A percentile compares a stretch with the other conserved stretches of the same genome.
These are phyloP conservation scores for Trichoderma sp. DNA, from an alignment of 2,329 filamentous ascomycete genomes.

Conservation along the genomic window DNA sequence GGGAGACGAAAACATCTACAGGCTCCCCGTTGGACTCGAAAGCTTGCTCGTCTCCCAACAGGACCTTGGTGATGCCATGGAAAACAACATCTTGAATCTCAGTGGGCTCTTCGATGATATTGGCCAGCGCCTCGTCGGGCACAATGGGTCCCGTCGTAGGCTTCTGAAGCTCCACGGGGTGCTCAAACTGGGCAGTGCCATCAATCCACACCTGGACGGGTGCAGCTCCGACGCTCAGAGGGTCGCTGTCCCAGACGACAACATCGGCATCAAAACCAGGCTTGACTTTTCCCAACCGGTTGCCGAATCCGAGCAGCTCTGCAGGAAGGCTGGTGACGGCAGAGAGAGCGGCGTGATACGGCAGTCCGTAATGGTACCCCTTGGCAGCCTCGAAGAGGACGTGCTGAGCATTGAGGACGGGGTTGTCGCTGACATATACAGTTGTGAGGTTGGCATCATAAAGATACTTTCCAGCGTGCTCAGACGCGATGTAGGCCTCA, in stretches of 20 bases:
- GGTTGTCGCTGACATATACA: constrained; percentile 72
- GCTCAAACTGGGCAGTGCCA: constrained; percentile 56
- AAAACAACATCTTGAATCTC: constrained; percentile 52
- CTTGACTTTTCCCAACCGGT: constrained; percentile 63
- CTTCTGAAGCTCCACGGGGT: constrained; percentile 58
- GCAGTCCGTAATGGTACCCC: constrained; percentile 60
- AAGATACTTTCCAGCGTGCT: constrained; percentile 67
- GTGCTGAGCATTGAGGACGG: constrained; percentile 69
- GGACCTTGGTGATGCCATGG: constrained; percentile 56
- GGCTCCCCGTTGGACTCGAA: constrained; percentile 40
- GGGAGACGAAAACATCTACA: constrained; percentile 54
- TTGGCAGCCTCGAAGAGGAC: constrained; percentile 67
- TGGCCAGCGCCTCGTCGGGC: constrained; percentile 46
- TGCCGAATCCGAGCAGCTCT: constrained; percentile 57
- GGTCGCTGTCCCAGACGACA: constrained; percentile 65
- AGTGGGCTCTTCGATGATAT: constrained; percentile 47
- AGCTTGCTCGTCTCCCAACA: constrained; percentile 50
- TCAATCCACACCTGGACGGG: constrained; percentile 67
- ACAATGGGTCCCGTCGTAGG: constrained; percentile 44
- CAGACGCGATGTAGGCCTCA: constrained; percentile 65
- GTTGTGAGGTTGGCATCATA: constrained; percentile 66
- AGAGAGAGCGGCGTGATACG: constrained; percentile 61
- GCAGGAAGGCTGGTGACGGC: constrained; percentile 62
- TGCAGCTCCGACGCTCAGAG: constrained; percentile 60
- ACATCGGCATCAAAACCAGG: constrained; percentile 64